These are phyloP conservation scores for Thoreauomyces humboldtii DNA, from an alignment of 192 early-diverging fungal genomes.

Conservation along the genomic window DNA sequence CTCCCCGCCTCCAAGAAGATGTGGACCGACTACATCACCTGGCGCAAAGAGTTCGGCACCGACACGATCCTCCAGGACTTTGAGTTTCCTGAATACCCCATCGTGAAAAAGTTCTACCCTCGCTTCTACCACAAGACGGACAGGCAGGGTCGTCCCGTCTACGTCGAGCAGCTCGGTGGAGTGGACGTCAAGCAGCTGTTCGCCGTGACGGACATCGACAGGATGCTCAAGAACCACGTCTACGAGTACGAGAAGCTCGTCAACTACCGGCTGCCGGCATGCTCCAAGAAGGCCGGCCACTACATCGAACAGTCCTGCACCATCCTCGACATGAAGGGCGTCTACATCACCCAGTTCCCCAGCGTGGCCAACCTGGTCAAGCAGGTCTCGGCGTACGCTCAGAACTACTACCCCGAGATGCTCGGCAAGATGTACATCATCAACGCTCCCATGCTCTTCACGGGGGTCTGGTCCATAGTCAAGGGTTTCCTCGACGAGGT, in stretches of 20 bases:
- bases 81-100: conserved; percentile 64
- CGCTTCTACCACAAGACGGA: conserved; percentile 89
- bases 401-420: conserved; percentile 93
- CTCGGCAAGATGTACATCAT: conserved; percentile 89
- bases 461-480: conserved; percentile 46
- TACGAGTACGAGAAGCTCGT: conserved; percentile 72
- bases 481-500: conserved; percentile 52
- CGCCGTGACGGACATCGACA: conserved; percentile 61
- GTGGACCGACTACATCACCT: conserved; percentile 65
- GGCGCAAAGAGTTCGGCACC: conserved; percentile 64
- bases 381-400: conserved; percentile 77
- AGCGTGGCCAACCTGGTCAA: conserved; percentile 66
- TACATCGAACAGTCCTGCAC: conserved; percentile 81
- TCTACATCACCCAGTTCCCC: conserved; percentile 73
- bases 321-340: conserved; percentile 88
- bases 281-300: conserved; percentile 59
- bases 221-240: conserved; percentile 72
- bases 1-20: conserved; percentile 65
- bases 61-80: conserved; percentile 49
- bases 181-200: conserved; percentile 66
- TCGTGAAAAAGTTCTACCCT: conserved; percentile 64
- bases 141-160: conserved; percentile 84
- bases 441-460: conserved; percentile 89
- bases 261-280: conserved; percentile 73
- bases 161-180: conserved; percentile 83